Evolutionary conservation across 2,329 filamentous ascomycete genomes (phyloP).

Genomic region (Arachnopeziza araneosa): DNA sequence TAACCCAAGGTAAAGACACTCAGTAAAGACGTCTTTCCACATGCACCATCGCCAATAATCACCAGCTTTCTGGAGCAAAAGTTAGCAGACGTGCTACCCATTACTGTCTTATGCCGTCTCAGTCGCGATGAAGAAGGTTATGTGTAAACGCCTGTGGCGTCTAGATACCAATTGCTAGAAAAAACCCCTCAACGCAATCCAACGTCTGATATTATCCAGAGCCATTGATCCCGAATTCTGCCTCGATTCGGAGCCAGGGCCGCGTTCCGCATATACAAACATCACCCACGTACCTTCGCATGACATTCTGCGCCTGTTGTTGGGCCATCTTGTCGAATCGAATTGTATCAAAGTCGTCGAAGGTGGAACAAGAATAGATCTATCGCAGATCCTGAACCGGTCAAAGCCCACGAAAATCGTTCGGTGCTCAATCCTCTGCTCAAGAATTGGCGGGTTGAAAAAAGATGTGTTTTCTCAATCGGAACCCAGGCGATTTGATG

Average conservation of each 20-base stretch:
- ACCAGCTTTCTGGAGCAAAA: slow-evolving; percentile 70
- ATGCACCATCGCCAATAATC: slow-evolving; percentile 95
- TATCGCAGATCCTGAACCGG: slow-evolving; percentile 19
- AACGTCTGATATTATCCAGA: neutral
- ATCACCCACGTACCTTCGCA: slow-evolving; percentile 35
- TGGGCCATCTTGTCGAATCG: slow-evolving; percentile 27
- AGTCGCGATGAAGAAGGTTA: neutral
- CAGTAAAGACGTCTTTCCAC: slow-evolving; percentile 94
- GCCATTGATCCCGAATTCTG: neutral
- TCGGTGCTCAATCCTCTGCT: neutral
- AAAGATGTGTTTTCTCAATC: neutral
- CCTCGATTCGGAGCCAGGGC: neutral
- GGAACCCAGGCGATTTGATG: slow-evolving; percentile 10
- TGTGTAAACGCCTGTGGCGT: neutral
- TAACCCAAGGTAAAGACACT: slow-evolving; percentile 98
- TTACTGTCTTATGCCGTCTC: neutral
- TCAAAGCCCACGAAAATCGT: slow-evolving; percentile 13
- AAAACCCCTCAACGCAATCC: neutral
- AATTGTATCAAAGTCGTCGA: slow-evolving; percentile 6
- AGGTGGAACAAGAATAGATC: slow-evolving; percentile 4
- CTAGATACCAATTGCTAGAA: neutral
- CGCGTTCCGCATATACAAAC: neutral
- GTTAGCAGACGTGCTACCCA: neutral
- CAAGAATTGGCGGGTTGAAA: neutral
- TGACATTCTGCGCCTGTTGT: slow-evolving; percentile 36